Evolutionary conservation across 177 flowering plant species (phyloP).

Genomic region (Vitis hybrid): DNA sequence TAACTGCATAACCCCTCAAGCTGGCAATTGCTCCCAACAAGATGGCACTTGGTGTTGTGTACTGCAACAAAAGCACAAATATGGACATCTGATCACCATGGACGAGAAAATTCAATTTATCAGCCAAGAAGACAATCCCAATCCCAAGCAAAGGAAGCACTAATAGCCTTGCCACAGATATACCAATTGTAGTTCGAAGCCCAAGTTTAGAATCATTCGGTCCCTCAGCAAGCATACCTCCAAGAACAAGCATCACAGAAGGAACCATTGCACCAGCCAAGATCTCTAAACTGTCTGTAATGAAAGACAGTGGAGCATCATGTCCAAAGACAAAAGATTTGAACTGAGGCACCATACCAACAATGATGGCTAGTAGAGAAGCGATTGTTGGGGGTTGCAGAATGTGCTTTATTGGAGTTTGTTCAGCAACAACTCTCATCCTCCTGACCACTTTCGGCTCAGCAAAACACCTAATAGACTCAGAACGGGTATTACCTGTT

Average conservation of each 20-base stretch:
- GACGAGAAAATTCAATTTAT: conserved; percentile 47
- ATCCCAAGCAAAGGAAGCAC: conserved; percentile 81
- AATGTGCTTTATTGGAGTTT: conserved; percentile 71
- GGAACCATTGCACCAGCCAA: conserved; percentile 88
- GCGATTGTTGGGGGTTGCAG: conserved; percentile 94
- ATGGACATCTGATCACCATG: conserved; percentile 63
- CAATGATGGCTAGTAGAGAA: conserved; percentile 65
- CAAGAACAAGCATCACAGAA: conserved; percentile 90
- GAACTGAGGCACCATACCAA: conserved; percentile 72
- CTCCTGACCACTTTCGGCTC: conserved; percentile 73
- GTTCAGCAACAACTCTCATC: conserved; percentile 79
- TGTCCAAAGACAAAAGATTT: conserved; percentile 64
- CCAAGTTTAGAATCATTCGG: conserved; percentile 78
- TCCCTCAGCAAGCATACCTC: conserved; percentile 95
- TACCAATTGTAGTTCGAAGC: conserved; percentile 72
- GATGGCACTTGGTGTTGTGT: conserved; percentile 87
- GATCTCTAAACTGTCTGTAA: conserved; percentile 80
- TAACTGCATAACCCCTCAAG: conserved; percentile 85
- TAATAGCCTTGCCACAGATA: conserved; percentile 72
- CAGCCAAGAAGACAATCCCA: conserved; percentile 64
- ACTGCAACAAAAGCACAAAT: conserved; percentile 84
- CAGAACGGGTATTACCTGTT: conserved; percentile 35
- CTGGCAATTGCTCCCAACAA: conserved; percentile 93
- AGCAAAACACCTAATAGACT: conserved; percentile 66
- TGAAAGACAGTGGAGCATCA: conserved; percentile 73